A percentile compares a stretch with the other conserved stretches of the same genome.
phyloP scores from a whole-genome alignment of 2,329 filamentous ascomycete species.

The Fusarium fracticaudum region DNA sequence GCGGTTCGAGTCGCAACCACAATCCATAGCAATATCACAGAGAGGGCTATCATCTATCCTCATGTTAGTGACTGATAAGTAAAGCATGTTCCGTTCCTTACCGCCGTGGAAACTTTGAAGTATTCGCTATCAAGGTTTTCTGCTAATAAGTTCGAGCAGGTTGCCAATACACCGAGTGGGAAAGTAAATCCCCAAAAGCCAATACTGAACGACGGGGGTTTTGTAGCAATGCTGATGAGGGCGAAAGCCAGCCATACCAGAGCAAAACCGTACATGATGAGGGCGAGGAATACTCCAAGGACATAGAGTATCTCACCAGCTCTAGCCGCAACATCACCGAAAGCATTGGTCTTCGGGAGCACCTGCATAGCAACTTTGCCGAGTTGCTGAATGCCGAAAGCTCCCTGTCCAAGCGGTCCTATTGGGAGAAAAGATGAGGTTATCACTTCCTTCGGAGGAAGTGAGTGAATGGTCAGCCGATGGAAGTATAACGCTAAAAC shows the following conservation, averaged over 20 bases:
- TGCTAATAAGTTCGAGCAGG: conserved; percentile 53
- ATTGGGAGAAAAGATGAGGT: conserved; percentile 75
- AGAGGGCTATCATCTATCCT: conserved; percentile 52
- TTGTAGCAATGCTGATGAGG: conserved; percentile 53
- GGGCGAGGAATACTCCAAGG: conserved; percentile 59
- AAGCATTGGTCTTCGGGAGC: conserved; percentile 52
- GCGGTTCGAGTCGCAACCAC: conserved; percentile 53
- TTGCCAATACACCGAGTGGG: conserved; percentile 56
- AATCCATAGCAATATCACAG: conserved; percentile 55
- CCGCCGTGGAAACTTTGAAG: conserved; percentile 53
- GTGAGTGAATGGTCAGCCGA: conserved; percentile 71
- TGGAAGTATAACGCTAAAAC: conserved; percentile 76
- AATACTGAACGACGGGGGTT: conserved; percentile 57
- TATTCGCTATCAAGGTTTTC: conserved; percentile 54
- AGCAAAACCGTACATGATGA: conserved; percentile 58
- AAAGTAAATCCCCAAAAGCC: conserved; percentile 61
- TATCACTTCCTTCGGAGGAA: conserved; percentile 73
- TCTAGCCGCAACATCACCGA: conserved; percentile 55
- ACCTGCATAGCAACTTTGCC: conserved; percentile 58
- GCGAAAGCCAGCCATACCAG: conserved; percentile 57
- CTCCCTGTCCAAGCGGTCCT: conserved; percentile 73
- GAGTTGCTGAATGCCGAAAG: conserved; percentile 64
- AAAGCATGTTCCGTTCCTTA: conserved; percentile 18
- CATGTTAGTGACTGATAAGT: conserved; percentile 7
- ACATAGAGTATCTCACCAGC: conserved; percentile 63